phyloP scores from a whole-genome alignment of 116 monocot species.

The Cymodocea nodosa region DNA sequence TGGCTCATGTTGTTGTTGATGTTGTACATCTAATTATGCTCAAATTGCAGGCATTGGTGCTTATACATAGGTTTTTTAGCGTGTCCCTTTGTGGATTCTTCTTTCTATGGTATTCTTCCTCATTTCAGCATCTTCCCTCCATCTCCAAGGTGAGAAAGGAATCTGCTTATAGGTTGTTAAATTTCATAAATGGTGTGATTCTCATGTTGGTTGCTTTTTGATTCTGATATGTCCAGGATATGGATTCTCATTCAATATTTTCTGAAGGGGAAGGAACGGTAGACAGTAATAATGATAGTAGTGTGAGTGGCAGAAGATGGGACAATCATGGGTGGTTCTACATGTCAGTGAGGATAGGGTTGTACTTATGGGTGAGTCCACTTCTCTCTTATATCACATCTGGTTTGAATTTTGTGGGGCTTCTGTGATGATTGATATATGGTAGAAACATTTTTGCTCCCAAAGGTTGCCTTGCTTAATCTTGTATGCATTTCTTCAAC shows the following conservation, averaged over 20 bases:
- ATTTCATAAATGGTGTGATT: background rate
- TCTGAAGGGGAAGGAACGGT: conserved; percentile 11
- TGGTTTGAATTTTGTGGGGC: background rate
- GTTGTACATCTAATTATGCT: no score
- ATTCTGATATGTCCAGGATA: conserved; percentile 15
- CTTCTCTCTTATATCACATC: background rate
- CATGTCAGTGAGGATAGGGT: conserved; percentile 56
- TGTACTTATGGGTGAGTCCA: conserved; percentile 79
- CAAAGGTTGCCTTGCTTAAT: conserved; percentile 94
- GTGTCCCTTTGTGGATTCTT: conserved; percentile 77
- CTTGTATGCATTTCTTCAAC: conserved; percentile 91
- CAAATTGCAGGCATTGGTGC: conserved; percentile 60
- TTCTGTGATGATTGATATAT: background rate
- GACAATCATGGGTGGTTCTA: conserved; percentile 75
- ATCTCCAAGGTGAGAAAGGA: conserved; percentile 9
- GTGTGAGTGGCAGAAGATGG: conserved; percentile 26
- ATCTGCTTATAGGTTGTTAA: background rate
- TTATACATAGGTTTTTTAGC: conserved; percentile 90
- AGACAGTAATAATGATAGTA: conserved; percentile 10
- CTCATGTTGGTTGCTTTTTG: background rate
- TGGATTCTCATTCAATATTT: conserved; percentile 17
- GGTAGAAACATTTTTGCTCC: conserved; percentile 3
- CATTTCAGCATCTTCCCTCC: conserved; percentile 15
- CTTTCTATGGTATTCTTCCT: conserved; percentile 69
- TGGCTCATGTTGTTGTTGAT: background rate